Percentiles rank a stretch among this genome's conserved stretches.
Conservation (phyloP, 306 rosid species). For the Cucumis hystrix region DNA sequence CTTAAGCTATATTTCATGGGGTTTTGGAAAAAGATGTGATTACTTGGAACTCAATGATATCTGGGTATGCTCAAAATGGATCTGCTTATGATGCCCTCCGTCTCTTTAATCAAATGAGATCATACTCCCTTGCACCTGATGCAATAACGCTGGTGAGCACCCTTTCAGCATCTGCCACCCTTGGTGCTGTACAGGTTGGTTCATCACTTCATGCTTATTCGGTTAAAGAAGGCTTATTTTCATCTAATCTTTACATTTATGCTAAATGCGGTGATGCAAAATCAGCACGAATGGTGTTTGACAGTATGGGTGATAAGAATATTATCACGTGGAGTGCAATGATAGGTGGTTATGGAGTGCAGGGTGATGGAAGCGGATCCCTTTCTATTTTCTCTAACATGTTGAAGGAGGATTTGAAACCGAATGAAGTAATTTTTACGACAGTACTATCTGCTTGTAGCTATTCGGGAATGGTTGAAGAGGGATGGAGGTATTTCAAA, state of each 20-base stretch:
- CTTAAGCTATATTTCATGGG: slow-evolving; percentile 38
- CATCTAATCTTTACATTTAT: slow-evolving; percentile 37
- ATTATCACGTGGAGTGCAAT: slow-evolving; percentile 59
- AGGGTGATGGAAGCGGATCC: slow-evolving; percentile 53
- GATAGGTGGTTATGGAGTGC: slow-evolving; percentile 69
- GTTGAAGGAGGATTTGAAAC: slow-evolving; percentile 43
- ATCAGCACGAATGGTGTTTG: slow-evolving; percentile 47
- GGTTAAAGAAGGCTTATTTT: slow-evolving; percentile 18
- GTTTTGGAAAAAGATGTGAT: slow-evolving; percentile 29
- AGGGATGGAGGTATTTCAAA: slow-evolving; percentile 48
- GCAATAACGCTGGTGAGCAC: slow-evolving; percentile 52
- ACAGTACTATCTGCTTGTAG: slow-evolving; percentile 59
- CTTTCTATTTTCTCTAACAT: slow-evolving; percentile 42
- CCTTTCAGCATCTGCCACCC: slow-evolving; percentile 46
- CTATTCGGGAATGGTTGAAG: slow-evolving; percentile 66
- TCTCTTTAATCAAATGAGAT: slow-evolving; percentile 45
- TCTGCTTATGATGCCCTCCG: slow-evolving; percentile 38
- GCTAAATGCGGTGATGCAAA: slow-evolving; percentile 68
- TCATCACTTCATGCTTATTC: slow-evolving; percentile 46
- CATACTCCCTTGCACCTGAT: slow-evolving; percentile 28
- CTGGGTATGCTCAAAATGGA: slow-evolving; percentile 50
- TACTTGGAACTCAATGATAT: slow-evolving; percentile 67
- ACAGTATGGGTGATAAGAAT: slow-evolving; percentile 56
- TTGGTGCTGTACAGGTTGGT: slow-evolving; percentile 45
- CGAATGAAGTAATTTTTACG: slow-evolving; percentile 49